Evolutionary conservation across 495 filamentous ascomycete genomes (phyloP).

Genomic region (Terfezia boudieri): DNA sequence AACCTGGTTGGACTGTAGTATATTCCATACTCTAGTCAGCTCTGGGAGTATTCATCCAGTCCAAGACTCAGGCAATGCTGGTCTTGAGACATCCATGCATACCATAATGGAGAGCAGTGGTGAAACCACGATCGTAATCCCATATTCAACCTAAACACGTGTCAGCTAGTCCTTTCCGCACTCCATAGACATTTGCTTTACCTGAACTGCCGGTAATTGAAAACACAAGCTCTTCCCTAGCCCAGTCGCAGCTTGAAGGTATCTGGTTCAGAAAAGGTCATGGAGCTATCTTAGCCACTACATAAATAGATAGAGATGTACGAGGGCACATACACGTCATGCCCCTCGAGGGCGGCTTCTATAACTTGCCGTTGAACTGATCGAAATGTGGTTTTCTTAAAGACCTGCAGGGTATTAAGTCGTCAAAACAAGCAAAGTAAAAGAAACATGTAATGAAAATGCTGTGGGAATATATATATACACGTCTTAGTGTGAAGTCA

Average conservation of each 20-base stretch:
- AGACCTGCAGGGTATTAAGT: background rate
- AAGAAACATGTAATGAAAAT: background rate
- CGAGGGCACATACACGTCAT: slow-evolving; percentile 59
- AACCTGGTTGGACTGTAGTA: slow-evolving; percentile 62
- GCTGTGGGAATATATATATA: slow-evolving; percentile 15
- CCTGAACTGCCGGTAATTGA: slow-evolving; percentile 69
- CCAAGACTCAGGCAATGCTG: too few relatives aligned
- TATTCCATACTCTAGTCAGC: slow-evolving; percentile 52
- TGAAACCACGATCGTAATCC: slow-evolving; percentile 78
- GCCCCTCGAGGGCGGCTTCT: slow-evolving; percentile 47
- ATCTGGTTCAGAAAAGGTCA: background rate
- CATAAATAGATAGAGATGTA: background rate
- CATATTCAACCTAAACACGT: background rate
- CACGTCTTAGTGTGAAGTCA: slow-evolving; percentile 61
- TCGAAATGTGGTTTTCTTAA: slow-evolving; percentile 25
- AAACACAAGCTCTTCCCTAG: slow-evolving; percentile 80
- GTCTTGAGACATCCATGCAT: slow-evolving; percentile 5
- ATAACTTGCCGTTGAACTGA: slow-evolving; percentile 80
- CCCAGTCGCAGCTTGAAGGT: background rate
- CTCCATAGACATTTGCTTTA: background rate
- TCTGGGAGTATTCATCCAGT: background rate
- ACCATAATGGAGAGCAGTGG: slow-evolving; percentile 84
- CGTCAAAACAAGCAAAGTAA: background rate
- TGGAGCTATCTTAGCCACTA: background rate
- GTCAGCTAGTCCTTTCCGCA: too few relatives aligned